Conservation (phyloP, 371 early-diverging fungal species). For the Lichtheimia hyalospora region DNA sequence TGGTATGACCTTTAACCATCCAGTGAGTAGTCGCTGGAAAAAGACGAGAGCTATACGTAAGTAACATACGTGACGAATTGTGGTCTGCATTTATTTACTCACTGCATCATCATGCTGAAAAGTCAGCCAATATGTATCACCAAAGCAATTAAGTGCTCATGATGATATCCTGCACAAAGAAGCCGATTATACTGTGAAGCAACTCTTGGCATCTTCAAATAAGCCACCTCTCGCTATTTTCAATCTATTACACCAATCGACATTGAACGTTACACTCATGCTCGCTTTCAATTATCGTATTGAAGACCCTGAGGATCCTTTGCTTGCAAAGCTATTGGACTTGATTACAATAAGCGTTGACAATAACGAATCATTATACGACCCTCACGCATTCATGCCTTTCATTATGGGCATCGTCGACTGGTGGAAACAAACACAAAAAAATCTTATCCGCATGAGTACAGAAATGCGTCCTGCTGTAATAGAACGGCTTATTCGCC, state of each 20-base stretch:
- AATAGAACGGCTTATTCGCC: neutral
- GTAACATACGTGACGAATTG: neutral
- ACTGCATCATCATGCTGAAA: neutral
- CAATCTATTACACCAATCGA: too few relatives aligned
- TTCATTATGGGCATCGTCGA: neutral
- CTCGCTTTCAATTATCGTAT: too few relatives aligned
- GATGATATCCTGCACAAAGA: neutral
- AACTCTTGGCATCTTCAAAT: neutral
- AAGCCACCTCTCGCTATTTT: too few relatives aligned
- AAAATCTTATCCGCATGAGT: neutral
- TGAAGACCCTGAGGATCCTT: too few relatives aligned
- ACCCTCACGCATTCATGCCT: neutral
- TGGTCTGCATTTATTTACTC: neutral
- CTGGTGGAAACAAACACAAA: neutral
- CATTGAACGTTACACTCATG: too few relatives aligned
- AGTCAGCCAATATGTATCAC: neutral
- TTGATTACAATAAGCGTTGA: neutral
- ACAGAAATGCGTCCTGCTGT: neutral
- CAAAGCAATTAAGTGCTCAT: neutral
- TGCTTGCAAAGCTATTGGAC: too few relatives aligned
- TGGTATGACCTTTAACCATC: neutral
- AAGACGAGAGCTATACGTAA: neutral
- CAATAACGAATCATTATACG: neutral
- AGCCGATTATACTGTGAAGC: neutral
- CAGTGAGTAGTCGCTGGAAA: neutral